Evolutionary conservation across 805 yeast genomes (phyloP).

Genomic region (Priceomyces medius): DNA sequence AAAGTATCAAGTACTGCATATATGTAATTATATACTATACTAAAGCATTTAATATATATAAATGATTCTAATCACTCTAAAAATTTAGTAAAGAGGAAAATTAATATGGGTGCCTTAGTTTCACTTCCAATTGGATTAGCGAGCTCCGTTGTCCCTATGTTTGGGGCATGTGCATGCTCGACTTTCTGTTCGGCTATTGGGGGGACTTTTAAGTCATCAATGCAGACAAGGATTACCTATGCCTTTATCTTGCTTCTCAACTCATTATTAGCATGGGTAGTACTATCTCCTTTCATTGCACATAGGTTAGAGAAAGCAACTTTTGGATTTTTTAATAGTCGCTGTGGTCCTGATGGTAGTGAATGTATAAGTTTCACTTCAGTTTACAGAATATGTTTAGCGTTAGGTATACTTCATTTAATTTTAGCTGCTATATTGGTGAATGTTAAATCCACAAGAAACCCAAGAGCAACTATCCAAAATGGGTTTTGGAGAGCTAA

Average conservation of each 20-base stretch:
- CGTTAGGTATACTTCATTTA: conserved; percentile 78
- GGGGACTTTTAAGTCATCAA: conserved; percentile 69
- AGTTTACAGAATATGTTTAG: conserved; percentile 88
- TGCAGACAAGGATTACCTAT: conserved; percentile 83
- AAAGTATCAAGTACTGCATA: too few species aligned
- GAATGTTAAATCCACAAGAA: conserved; percentile 73
- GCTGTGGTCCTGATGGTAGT: conserved; percentile 69
- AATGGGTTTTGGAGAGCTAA: conserved; percentile 92
- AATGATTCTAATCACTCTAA: not conserved
- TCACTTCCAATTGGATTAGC: conserved; percentile 69
- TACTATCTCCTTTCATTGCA: conserved; percentile 76
- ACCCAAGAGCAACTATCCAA: conserved; percentile 79
- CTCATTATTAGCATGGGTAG: conserved; percentile 88
- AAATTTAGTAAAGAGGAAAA: too few species aligned
- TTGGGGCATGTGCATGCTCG: conserved; percentile 77
- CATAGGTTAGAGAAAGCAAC: conserved; percentile 70
- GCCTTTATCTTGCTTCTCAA: conserved; percentile 76
- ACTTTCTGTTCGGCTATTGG: conserved; percentile 51
- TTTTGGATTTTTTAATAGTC: conserved; percentile 64
- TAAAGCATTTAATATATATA: too few species aligned
- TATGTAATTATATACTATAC: too few species aligned
- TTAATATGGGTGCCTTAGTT: conserved; percentile 60
- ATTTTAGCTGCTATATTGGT: conserved; percentile 63
- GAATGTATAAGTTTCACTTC: conserved; percentile 88
- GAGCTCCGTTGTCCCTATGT: conserved; percentile 54